These are phyloP conservation scores for Pythium coloratum DNA, from an alignment of 352 stramenopile genomes.

Conservation along the genomic window DNA sequence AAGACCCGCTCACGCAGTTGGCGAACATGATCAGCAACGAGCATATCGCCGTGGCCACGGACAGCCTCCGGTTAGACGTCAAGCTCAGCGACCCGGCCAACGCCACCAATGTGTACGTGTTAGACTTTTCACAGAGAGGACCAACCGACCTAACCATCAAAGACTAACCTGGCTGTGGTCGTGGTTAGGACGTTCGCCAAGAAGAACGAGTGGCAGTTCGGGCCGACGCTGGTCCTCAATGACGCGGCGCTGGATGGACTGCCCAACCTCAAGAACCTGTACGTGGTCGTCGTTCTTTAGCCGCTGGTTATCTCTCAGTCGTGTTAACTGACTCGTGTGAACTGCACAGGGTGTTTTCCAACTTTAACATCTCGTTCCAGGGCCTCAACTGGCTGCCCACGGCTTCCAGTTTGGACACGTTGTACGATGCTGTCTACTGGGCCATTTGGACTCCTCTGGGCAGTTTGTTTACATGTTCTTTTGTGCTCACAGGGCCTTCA, in stretches of 20 bases:
- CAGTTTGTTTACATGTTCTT: not conserved
- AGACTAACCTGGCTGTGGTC: not conserved
- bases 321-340: not conserved
- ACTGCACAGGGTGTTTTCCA: constrained; percentile 21
- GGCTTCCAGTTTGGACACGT: constrained; percentile 13
- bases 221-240: constrained; percentile 24
- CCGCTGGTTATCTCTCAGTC: not conserved
- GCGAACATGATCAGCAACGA: constrained; percentile 28
- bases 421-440: constrained; percentile 12
- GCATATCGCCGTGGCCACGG: constrained; percentile 10
- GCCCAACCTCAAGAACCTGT: constrained; percentile 24
- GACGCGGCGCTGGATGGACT: constrained; percentile 26
- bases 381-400: constrained; percentile 24
- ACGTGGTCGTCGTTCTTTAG: not conserved
- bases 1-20: constrained; percentile 27
- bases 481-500: constrained; percentile 39
- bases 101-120: constrained; percentile 19
- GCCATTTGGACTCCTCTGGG: not conserved
- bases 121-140: not conserved
- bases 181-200: constrained; percentile 20
- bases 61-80: constrained; percentile 16
- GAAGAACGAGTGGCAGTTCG: constrained; percentile 14
- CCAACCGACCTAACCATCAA: not conserved
- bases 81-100: constrained; percentile 16
- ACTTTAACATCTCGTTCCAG: constrained; percentile 31